Evolutionary conservation across 2,329 filamentous ascomycete genomes (phyloP).

Genomic region (Iodosphaeria phyllophila): DNA sequence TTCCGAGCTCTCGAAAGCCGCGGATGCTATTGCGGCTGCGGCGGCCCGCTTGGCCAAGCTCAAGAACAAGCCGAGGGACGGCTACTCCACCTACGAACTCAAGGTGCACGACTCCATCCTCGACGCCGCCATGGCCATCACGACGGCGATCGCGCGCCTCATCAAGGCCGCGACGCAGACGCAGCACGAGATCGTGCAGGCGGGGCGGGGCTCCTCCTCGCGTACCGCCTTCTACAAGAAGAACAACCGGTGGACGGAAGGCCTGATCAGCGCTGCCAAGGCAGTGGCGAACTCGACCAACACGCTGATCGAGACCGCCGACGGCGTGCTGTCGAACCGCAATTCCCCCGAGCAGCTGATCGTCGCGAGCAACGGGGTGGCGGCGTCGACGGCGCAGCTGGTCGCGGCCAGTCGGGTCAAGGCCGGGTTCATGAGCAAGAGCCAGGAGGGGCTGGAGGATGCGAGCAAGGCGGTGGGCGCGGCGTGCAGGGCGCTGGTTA

Average conservation of each 20-base stretch:
- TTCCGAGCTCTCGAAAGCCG: conserved; percentile 77
- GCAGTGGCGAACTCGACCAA: conserved; percentile 89
- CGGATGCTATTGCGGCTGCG: conserved; percentile 85
- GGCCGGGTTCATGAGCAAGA: conserved; percentile 95
- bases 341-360: conserved; percentile 96
- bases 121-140: conserved; percentile 82
- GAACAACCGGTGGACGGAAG: conserved; percentile 98
- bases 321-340: conserved; percentile 79
- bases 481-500: conserved; percentile 72
- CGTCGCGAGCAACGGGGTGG: conserved; percentile 92
- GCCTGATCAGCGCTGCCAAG: conserved; percentile 91
- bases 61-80: conserved; percentile 89
- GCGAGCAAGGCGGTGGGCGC: conserved; percentile 85
- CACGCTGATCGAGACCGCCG: conserved; percentile 91
- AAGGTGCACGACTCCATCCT: conserved; percentile 92
- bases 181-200: conserved; percentile 90
- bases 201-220: conserved; percentile 73
- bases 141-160: conserved; percentile 78
- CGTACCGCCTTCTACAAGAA: conserved; percentile 98
- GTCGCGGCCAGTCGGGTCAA: conserved; percentile 93
- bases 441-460: conserved; percentile 75
- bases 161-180: conserved; percentile 89
- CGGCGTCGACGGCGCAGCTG: conserved; percentile 87
- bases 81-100: conserved; percentile 89
- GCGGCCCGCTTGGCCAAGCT: conserved; percentile 78